Percentiles rank a stretch among this genome's conserved stretches.
Conservation (phyloP, 495 filamentous ascomycete genomes). For the Aspergillus panamensis region DNA sequence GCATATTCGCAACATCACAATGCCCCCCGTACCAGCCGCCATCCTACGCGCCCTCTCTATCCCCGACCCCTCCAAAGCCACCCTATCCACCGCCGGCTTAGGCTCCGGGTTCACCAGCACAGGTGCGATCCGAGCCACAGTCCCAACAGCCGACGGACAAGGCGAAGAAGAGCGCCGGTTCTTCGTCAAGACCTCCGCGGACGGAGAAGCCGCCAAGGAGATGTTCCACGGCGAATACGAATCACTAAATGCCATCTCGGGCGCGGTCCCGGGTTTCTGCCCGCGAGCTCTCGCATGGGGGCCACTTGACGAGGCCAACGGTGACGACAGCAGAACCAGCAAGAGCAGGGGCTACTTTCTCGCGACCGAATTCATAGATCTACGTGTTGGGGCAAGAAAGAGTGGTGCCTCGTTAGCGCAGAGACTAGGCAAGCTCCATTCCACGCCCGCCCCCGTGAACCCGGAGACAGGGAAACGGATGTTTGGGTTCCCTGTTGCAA, state of each 20-base stretch:
- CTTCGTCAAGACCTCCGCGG: constrained; percentile 75
- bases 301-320: constrained; percentile 44
- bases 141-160: constrained; percentile 29
- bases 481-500: constrained; percentile 81
- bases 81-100: constrained; percentile 54
- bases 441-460: constrained; percentile 63
- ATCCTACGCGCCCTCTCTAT: constrained; percentile 66
- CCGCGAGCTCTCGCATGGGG: constrained; percentile 71
- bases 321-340: not conserved
- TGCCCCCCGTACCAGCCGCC: constrained; percentile 49
- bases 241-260: constrained; percentile 77
- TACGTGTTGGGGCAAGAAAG: constrained; percentile 34
- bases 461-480: constrained; percentile 49
- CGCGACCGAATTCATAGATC: constrained; percentile 75
- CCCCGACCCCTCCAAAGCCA: constrained; percentile 49
- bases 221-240: constrained; percentile 88
- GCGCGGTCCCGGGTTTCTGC: constrained; percentile 67
- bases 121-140: constrained; percentile 57
- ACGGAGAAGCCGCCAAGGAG: constrained; percentile 56
- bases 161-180: constrained; percentile 56
- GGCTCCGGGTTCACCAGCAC: constrained; percentile 77
- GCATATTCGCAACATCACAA: not conserved
- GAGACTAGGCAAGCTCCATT: constrained; percentile 77
- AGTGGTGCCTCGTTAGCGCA: constrained; percentile 56
- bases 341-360: constrained; percentile 57